Conservation (phyloP, 352 stramenopile genomes). For the Globisporangium paroecandrum region DNA sequence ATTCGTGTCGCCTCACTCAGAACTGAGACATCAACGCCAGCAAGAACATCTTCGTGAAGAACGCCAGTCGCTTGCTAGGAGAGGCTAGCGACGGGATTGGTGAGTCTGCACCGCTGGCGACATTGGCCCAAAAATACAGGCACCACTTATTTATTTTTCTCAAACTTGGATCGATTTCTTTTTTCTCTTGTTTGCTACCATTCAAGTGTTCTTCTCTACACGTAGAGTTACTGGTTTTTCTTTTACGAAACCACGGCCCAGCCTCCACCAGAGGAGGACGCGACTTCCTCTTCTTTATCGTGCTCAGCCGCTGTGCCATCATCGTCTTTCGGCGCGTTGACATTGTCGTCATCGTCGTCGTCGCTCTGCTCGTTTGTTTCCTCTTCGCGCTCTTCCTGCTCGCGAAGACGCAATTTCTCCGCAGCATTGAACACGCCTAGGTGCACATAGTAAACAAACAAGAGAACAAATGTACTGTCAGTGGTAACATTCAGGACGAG, state of each 20-base stretch:
- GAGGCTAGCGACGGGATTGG: too few relatives aligned
- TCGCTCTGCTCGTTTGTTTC: conserved; percentile 13
- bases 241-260: conserved; percentile 19
- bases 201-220: neutral
- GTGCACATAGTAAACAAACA: neutral
- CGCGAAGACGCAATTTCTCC: conserved; percentile 66
- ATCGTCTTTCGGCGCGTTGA: neutral
- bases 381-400: conserved; percentile 30
- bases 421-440: conserved; percentile 87
- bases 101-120: too few relatives aligned
- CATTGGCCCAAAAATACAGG: too few relatives aligned
- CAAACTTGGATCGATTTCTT: too few relatives aligned
- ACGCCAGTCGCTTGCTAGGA: too few relatives aligned
- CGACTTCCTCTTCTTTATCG: neutral
- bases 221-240: neutral
- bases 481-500: too few relatives aligned
- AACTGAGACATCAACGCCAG: too few relatives aligned
- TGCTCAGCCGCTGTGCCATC: conserved; percentile 11
- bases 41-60: too few relatives aligned
- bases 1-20: neutral
- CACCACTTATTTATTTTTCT: neutral
- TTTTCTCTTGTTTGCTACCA: too few relatives aligned
- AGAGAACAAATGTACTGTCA: too few relatives aligned
- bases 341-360: conserved; percentile 12
- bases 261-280: conserved; percentile 1